phyloP scores from a whole-genome alignment of 192 early-diverging fungal species.

The Chytriomyces confervae region DNA sequence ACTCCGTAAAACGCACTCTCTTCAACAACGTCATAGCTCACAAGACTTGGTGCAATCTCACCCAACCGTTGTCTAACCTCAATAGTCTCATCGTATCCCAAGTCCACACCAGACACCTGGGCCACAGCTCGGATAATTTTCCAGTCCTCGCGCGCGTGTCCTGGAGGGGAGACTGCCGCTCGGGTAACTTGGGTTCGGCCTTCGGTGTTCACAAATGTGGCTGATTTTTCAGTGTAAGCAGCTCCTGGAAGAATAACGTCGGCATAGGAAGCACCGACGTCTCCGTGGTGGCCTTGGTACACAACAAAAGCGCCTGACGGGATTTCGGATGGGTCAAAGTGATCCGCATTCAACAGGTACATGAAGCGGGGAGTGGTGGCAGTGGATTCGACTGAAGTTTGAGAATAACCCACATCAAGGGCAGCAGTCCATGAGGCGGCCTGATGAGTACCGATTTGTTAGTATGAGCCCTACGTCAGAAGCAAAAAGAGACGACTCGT shows the following conservation, averaged over 20 bases:
- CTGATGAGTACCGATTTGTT: slow-evolving; percentile 36
- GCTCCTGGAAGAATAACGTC: slow-evolving; percentile 96
- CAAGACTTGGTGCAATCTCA: slow-evolving; percentile 86
- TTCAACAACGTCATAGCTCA: slow-evolving; percentile 69
- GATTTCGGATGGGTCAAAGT: slow-evolving; percentile 74
- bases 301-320: slow-evolving; percentile 94
- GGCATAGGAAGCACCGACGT: slow-evolving; percentile 90
- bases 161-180: slow-evolving; percentile 87
- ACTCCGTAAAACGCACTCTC: slow-evolving; percentile 62
- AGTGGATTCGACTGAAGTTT: slow-evolving; percentile 53
- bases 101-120: slow-evolving; percentile 80
- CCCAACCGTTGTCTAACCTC: slow-evolving; percentile 84
- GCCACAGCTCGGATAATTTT: slow-evolving; percentile 97
- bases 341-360: slow-evolving; percentile 94
- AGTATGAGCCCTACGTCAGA: not conserved
- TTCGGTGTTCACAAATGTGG: slow-evolving; percentile 97
- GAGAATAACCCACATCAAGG: slow-evolving; percentile 86
- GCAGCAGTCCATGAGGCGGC: slow-evolving; percentile 88
- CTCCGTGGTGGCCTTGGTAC: slow-evolving; percentile 99
- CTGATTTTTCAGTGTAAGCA: slow-evolving; percentile 95
- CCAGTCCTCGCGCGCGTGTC: slow-evolving; percentile 96
- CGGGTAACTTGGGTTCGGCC: slow-evolving; percentile 93
- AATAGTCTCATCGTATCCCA: slow-evolving; percentile 89
- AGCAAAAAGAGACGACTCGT: slow-evolving; percentile 39
- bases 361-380: slow-evolving; percentile 70